Evolutionary conservation across 2,329 filamentous ascomycete species (phyloP).

Genomic region (Calonectria hongkongensis): DNA sequence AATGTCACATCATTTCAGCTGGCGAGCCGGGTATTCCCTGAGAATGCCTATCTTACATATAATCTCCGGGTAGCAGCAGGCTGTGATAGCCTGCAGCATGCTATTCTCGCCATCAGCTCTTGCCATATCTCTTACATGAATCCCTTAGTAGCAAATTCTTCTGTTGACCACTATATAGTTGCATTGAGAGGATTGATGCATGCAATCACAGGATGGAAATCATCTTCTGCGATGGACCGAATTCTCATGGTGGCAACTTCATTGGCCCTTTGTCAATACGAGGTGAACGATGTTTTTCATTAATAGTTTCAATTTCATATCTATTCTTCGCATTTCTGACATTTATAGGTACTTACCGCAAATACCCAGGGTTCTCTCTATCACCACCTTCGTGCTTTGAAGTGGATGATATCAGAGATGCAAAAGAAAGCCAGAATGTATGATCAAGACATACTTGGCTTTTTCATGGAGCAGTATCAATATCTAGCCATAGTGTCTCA

Average conservation of each 20-base stretch:
- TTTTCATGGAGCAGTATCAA: slow-evolving; percentile 37
- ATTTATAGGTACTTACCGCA: slow-evolving; percentile 24
- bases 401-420: slow-evolving; percentile 39
- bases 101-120: slow-evolving; percentile 33
- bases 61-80: slow-evolving; percentile 23
- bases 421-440: slow-evolving; percentile 28
- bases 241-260: slow-evolving; percentile 34
- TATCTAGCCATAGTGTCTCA: slow-evolving; percentile 36
- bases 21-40: slow-evolving; percentile 29
- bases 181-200: slow-evolving; percentile 25
- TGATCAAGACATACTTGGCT: slow-evolving; percentile 32
- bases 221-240: slow-evolving; percentile 29
- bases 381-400: slow-evolving; percentile 32
- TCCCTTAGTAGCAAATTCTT: slow-evolving; percentile 9
- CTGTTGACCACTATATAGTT: slow-evolving; percentile 35
- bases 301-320: no score
- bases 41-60: slow-evolving; percentile 37
- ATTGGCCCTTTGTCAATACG: slow-evolving; percentile 32
- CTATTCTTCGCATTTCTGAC: neutral
- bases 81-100: slow-evolving; percentile 32
- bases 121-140: slow-evolving; percentile 35
- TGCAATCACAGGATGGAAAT: slow-evolving; percentile 37
- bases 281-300: neutral
- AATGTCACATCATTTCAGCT: slow-evolving; percentile 34
- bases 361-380: slow-evolving; percentile 35